Conservation (phyloP, 2,329 filamentous ascomycete species). For the Sclerotinia nivalis region DNA sequence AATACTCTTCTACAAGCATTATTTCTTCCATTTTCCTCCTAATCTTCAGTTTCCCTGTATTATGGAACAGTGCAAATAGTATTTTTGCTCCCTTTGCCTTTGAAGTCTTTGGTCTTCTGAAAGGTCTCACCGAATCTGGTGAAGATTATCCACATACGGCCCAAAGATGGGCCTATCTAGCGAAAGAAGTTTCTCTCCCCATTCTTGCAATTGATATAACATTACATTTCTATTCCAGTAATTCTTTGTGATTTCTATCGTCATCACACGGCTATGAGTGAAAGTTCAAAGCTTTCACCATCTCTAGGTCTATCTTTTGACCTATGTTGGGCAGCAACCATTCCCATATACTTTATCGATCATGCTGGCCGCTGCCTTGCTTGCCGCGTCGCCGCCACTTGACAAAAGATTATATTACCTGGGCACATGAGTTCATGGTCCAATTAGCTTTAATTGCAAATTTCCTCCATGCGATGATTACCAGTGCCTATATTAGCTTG, state of each 20-base stretch:
- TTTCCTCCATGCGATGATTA: background rate
- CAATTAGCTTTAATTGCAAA: background rate
- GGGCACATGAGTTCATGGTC: background rate
- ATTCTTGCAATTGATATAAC: background rate
- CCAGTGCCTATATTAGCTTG: background rate
- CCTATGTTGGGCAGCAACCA: constrained; percentile 9
- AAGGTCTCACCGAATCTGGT: background rate
- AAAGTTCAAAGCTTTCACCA: background rate
- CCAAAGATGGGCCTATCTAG: background rate
- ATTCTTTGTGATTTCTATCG: background rate
- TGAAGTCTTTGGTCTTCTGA: background rate
- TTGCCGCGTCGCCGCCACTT: constrained; percentile 3
- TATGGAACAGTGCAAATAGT: background rate
- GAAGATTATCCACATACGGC: background rate
- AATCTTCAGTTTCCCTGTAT: too few species aligned
- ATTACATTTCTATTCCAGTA: background rate
- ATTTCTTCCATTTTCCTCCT: background rate
- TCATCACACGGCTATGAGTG: background rate
- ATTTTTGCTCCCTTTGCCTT: background rate
- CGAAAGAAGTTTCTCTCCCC: background rate
- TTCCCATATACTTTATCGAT: background rate
- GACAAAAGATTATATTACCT: background rate
- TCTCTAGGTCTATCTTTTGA: background rate
- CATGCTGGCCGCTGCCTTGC: constrained; percentile 3
- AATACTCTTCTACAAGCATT: background rate